Conservation (phyloP, 192 early-diverging fungal genomes). For the Pilaira anomala region DNA sequence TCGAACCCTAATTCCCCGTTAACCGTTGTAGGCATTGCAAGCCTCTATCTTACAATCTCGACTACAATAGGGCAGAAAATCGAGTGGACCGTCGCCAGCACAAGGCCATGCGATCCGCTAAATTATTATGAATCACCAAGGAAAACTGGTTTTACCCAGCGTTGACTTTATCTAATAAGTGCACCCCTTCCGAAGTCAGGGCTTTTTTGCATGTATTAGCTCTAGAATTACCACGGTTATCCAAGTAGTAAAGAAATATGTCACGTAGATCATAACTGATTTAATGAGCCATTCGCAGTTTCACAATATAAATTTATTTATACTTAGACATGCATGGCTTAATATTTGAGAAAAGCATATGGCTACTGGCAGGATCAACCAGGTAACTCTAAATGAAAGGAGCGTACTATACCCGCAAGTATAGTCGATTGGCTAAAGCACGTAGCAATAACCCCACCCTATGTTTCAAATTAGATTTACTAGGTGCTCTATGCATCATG, state of each 20-base stretch:
- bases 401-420: too few species aligned
- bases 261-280: conserved; percentile 87
- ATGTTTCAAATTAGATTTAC: too few species aligned
- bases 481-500: too few species aligned
- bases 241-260: conserved; percentile 18
- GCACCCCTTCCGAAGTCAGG: conserved; percentile 18
- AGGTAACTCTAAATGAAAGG: too few species aligned
- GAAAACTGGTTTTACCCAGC: conserved; percentile 10
- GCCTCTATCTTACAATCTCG: conserved; percentile 77
- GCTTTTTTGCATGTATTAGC: conserved; percentile 21
- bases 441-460: too few species aligned
- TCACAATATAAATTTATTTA: conserved; percentile 66
- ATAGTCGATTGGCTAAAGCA: too few species aligned
- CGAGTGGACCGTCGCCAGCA: conserved; percentile 76
- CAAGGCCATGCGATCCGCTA: conserved; percentile 20
- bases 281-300: conserved; percentile 82
- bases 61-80: conserved; percentile 84
- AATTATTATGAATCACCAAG: conserved; percentile 20
- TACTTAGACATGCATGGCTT: conserved; percentile 76
- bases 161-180: conserved; percentile 19
- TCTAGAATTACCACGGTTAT: conserved; percentile 21
- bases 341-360: conserved; percentile 77
- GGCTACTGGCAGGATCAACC: conserved; percentile 79
- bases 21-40: conserved; percentile 43
- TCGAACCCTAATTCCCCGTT: conserved; percentile 44